A percentile compares a stretch with the other conserved stretches of the same genome.
Conservation (phyloP, 371 early-diverging fungal species). For the Coemansia sp. region DNA sequence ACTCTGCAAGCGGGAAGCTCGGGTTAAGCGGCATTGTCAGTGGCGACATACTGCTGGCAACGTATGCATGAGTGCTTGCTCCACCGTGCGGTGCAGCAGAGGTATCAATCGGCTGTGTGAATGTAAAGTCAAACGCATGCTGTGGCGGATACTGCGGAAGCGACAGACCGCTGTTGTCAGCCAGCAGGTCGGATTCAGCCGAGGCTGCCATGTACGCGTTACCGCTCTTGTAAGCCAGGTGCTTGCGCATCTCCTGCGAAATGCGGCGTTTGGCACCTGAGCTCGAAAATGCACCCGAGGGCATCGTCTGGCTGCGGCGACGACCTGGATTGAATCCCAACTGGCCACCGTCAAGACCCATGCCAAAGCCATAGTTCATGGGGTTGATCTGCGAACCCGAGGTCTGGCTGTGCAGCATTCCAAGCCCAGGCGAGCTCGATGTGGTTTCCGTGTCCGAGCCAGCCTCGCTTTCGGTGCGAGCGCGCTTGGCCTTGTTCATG, state of each 20-base stretch:
- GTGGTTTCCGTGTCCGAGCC: slow-evolving; percentile 28
- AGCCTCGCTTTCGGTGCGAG: slow-evolving; percentile 22
- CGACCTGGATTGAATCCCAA: slow-evolving; percentile 34
- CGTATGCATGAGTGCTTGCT: slow-evolving; percentile 2
- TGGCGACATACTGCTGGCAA: slow-evolving; percentile 23
- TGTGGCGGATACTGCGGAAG: slow-evolving; percentile 4
- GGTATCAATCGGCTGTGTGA: slow-evolving; percentile 20
- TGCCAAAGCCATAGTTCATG: slow-evolving; percentile 9
- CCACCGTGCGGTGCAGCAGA: slow-evolving; percentile 4
- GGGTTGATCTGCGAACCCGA: background rate
- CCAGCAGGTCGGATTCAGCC: background rate
- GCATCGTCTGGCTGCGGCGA: slow-evolving; percentile 49
- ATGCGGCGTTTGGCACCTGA: slow-evolving; percentile 45
- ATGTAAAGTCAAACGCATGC: slow-evolving; percentile 35
- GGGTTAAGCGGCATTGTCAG: slow-evolving; percentile 47
- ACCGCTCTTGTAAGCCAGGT: slow-evolving; percentile 44
- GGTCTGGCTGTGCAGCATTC: background rate
- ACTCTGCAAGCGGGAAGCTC: slow-evolving; percentile 49
- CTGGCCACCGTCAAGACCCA: slow-evolving; percentile 27
- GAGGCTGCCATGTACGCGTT: slow-evolving; percentile 31
- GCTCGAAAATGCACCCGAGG: slow-evolving; percentile 33
- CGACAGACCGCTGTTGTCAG: slow-evolving; percentile 4
- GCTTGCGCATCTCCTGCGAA: slow-evolving; percentile 49
- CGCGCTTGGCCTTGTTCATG: slow-evolving; percentile 49
- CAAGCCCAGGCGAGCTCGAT: slow-evolving; percentile 15